These are phyloP conservation scores for Aspergillus funiculosus DNA, from an alignment of 495 filamentous ascomycete species.

Conservation along the genomic window DNA sequence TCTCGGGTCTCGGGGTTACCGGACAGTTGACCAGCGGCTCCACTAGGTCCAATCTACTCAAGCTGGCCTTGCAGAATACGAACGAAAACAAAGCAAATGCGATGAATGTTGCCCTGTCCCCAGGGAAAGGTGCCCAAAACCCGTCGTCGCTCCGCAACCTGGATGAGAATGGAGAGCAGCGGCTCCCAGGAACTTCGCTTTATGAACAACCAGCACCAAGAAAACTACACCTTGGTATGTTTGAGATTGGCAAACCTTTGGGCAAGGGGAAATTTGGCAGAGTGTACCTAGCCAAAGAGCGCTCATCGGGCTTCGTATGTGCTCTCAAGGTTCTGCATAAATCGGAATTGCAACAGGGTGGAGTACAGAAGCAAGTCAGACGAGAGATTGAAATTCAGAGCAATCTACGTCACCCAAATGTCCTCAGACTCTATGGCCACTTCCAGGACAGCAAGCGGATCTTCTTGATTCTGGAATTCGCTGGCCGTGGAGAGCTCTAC, in stretches of 20 bases:
- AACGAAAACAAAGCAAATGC: constrained; percentile 51
- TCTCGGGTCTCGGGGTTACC: constrained; percentile 48
- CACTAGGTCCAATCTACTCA: constrained; percentile 67
- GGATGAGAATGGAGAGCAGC: constrained; percentile 53
- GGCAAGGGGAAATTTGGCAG: constrained; percentile 98
- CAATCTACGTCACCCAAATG: constrained; percentile 93
- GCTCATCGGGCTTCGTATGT: constrained; percentile 85
- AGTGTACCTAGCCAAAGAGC: constrained; percentile 91
- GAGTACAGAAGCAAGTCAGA: constrained; percentile 94
- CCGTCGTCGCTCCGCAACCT: constrained; percentile 41
- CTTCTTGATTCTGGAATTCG: constrained; percentile 94
- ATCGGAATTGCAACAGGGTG: constrained; percentile 81
- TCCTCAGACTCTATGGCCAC: constrained; percentile 87
- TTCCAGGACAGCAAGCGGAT: constrained; percentile 97
- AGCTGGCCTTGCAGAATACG: constrained; percentile 73
- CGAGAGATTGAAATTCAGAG: constrained; percentile 98
- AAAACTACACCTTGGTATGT: constrained; percentile 94
- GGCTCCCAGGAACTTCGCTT: constrained; percentile 47
- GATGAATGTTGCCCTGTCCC: constrained; percentile 32
- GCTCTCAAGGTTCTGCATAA: constrained; percentile 97
- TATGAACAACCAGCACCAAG: constrained; percentile 62
- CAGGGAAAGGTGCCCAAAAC: constrained; percentile 31
- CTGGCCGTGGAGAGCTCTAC: constrained; percentile 92
- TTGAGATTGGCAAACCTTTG: constrained; percentile 92
- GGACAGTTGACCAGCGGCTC: constrained; percentile 51